Conservation (phyloP, 1,139 yeast species). For the Saccharomyces hybrid region DNA sequence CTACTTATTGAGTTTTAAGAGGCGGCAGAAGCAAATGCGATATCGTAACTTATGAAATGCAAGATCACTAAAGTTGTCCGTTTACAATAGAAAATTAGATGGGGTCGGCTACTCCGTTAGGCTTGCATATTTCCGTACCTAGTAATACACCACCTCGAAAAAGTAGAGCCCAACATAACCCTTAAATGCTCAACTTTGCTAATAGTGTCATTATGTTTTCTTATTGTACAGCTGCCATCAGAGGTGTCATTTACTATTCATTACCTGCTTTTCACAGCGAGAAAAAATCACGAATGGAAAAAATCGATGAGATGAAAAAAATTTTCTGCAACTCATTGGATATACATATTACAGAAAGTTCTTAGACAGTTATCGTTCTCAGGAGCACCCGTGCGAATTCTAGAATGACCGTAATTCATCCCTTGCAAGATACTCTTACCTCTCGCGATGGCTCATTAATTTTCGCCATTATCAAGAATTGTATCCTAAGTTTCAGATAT, state of each 20-base stretch:
- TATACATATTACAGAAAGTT: too few relatives aligned
- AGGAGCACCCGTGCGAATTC: background rate
- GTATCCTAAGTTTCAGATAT: conserved; percentile 44
- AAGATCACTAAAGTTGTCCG: too few relatives aligned
- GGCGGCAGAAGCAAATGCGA: too few relatives aligned
- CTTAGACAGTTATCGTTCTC: too few relatives aligned
- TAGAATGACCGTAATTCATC: conserved; percentile 49
- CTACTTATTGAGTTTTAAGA: too few relatives aligned
- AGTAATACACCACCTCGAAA: too few relatives aligned
- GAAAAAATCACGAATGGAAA: background rate
- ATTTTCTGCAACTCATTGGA: background rate
- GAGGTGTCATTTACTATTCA: background rate
- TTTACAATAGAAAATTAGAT: too few relatives aligned
- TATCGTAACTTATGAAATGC: too few relatives aligned
- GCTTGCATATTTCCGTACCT: too few relatives aligned
- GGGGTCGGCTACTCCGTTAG: too few relatives aligned
- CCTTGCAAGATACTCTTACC: conserved; percentile 50
- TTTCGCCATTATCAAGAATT: conserved; percentile 51
- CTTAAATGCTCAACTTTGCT: background rate
- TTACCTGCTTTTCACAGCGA: background rate
- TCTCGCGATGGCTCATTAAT: conserved; percentile 41
- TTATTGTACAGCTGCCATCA: background rate
- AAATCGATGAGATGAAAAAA: conserved; percentile 1
- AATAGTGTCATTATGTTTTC: background rate
- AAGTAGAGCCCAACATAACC: too few relatives aligned